Percentiles rank a stretch among this genome's conserved stretches.
Conservation (phyloP, 768 basidiomycete species). For the Russula brevipes region DNA sequence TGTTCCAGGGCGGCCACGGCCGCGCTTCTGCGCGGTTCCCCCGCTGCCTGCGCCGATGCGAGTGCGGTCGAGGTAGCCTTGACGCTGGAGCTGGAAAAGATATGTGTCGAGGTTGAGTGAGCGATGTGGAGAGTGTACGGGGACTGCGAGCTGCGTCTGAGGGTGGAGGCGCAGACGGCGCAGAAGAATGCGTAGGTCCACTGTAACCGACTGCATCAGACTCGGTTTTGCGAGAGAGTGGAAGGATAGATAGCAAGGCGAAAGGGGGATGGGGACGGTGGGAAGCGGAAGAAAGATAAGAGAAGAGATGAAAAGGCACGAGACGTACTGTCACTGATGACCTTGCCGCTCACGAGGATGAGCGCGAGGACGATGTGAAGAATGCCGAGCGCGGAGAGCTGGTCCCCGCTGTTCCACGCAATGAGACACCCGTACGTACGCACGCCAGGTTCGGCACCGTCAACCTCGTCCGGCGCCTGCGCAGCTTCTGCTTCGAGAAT, state of each 20-base stretch:
- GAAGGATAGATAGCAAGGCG: background rate
- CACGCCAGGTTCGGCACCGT: constrained; percentile 43
- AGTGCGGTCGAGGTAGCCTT: constrained; percentile 73
- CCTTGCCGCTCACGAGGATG: constrained; percentile 75
- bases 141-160: constrained; percentile 46
- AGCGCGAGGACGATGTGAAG: constrained; percentile 78
- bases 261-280: background rate
- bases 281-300: background rate
- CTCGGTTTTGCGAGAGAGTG: background rate
- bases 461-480: constrained; percentile 46
- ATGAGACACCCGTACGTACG: constrained; percentile 63
- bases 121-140: constrained; percentile 45
- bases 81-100: constrained; percentile 57
- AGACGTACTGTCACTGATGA: constrained; percentile 66
- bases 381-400: constrained; percentile 66
- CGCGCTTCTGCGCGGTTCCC: constrained; percentile 43
- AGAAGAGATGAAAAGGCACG: background rate
- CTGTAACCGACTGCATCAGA: constrained; percentile 35
- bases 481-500: constrained; percentile 43
- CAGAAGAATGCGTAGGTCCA: constrained; percentile 64
- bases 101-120: constrained; percentile 57
- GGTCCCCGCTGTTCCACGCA: constrained; percentile 63
- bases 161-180: constrained; percentile 61
- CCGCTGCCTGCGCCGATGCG: constrained; percentile 45
- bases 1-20: constrained; percentile 40